Evolutionary conservation across 768 basidiomycete genomes (phyloP).

Genomic region (Cystofilobasidium bisporidii): DNA sequence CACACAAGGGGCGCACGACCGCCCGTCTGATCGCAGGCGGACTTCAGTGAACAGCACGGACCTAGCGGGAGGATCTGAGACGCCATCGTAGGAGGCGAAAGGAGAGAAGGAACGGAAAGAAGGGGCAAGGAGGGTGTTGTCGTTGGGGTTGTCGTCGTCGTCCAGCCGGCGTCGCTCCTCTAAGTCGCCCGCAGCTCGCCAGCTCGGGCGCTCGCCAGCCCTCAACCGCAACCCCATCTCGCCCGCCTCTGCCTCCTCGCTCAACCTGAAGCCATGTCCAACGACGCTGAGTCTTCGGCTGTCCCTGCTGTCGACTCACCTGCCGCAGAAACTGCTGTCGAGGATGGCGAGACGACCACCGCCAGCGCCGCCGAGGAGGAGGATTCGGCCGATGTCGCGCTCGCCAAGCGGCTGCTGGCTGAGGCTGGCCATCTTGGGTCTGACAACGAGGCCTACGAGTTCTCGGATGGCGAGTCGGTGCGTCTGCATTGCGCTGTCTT

Average conservation of each 20-base stretch:
- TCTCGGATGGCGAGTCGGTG: neutral
- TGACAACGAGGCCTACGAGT: neutral
- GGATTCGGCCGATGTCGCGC: neutral
- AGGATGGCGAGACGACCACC: neutral
- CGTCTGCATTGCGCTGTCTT: neutral
- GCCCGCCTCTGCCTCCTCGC: no score
- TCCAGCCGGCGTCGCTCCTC: no score
- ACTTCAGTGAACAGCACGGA: conserved; percentile 34
- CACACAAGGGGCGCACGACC: neutral
- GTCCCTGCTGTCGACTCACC: neutral
- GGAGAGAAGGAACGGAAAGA: neutral
- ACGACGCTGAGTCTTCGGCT: no score
- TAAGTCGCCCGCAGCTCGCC: no score
- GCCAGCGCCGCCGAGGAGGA: neutral
- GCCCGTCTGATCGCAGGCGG: neutral
- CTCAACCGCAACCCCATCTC: no score
- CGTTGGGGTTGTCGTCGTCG: neutral
- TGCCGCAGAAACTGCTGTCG: neutral
- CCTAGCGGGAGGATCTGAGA: conserved; percentile 91
- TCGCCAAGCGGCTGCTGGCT: neutral
- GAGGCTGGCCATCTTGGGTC: neutral
- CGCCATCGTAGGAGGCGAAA: conserved; percentile 51
- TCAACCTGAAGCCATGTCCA: no score
- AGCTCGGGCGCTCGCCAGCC: neutral
- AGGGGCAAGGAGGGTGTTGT: no score